Conservation (phyloP, 208 protist genomes). For the Balamuthia mandrillaris region DNA sequence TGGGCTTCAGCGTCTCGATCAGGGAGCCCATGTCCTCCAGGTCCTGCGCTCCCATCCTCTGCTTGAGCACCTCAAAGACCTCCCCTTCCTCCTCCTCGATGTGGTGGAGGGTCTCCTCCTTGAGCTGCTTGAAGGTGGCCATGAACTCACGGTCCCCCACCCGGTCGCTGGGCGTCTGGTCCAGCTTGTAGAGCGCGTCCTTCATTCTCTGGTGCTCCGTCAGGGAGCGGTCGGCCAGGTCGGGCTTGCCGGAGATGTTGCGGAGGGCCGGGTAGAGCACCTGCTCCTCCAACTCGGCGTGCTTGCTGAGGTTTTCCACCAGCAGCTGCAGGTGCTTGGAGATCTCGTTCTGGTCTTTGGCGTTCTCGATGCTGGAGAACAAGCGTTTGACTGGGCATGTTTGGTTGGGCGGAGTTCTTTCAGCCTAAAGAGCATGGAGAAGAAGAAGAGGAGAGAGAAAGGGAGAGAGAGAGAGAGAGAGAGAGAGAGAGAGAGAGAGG, state of each 20-base stretch:
- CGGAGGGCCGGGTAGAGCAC: conserved; percentile 5
- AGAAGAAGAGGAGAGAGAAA: neutral
- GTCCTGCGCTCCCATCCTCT: neutral
- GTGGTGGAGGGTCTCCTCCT: neutral
- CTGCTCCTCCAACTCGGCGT: neutral
- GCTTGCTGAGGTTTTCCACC: neutral
- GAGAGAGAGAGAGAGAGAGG: neutral
- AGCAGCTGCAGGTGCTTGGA: conserved; percentile 8
- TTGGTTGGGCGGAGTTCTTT: no score
- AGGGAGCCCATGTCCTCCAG: conserved; percentile 16
- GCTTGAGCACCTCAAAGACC: neutral
- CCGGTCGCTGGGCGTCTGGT: no score
- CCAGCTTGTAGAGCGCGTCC: conserved; percentile 10
- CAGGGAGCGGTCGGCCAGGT: neutral
- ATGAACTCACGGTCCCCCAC: neutral
- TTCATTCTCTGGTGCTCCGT: conserved; percentile 7
- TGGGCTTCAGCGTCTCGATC: conserved; percentile 8
- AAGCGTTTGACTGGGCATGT: no score
- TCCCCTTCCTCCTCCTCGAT: conserved; percentile 16
- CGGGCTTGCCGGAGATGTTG: neutral
- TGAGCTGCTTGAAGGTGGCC: neutral
- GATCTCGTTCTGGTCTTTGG: neutral
- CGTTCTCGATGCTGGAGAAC: no score
- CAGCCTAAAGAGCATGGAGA: neutral
- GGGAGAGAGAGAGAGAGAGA: neutral